Evolutionary conservation across 768 basidiomycete species (phyloP), one percentile per base, ranked within the genome.

Genomic region (Macrolepiota dolichaula): DNA sequence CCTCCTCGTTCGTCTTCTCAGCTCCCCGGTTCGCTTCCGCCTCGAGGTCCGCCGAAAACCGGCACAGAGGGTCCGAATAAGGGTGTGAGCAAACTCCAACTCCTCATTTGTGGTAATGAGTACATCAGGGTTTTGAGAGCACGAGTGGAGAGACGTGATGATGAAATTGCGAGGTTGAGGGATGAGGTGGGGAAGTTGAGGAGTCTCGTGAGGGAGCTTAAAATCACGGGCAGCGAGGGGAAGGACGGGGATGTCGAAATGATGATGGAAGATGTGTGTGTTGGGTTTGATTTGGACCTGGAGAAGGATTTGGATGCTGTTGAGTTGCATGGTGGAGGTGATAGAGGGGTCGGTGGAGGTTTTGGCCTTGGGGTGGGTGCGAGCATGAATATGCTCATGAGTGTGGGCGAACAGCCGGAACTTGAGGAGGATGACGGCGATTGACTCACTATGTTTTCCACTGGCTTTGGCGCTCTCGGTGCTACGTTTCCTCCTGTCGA

Each of bases 1-100:
- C 57, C 63, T 9, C 66, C 62, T 61, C 60, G 67, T 37, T 63
- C 62, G 29, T 61, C 61, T 9, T 62, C 91, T 0, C 76, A 89
- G 2, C 81, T 95, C 1, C 94, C 95, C 6, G 95, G 95, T 27
- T 89, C 91, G 0, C 82, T 95, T 15, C 95, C 95, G 0, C 95
- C 95, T 1, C 82, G 95, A 9, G 90, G 96, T 0, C 91, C 95
- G 7, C 93, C 94, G 3, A 86, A 94, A 72, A 85, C 88, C 25
- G 84, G 91, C 55, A 81, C 85, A 2, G 93, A 96, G 62, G 94
- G 95, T n/a, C 95, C 95, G 10, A 98, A 98, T 73, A 90, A 95
- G 68, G 88, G 88, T 15, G 94, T 98, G 51, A 94, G 92, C 79
- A 98, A 97, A 79, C 77, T 97, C 59, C 95, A 96, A 73, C 76